Percentiles rank a stretch among this genome's conserved stretches.
These are phyloP conservation scores for Solanum pinnatisectum DNA, from an alignment of 257 asterid genomes.

Conservation along the genomic window DNA sequence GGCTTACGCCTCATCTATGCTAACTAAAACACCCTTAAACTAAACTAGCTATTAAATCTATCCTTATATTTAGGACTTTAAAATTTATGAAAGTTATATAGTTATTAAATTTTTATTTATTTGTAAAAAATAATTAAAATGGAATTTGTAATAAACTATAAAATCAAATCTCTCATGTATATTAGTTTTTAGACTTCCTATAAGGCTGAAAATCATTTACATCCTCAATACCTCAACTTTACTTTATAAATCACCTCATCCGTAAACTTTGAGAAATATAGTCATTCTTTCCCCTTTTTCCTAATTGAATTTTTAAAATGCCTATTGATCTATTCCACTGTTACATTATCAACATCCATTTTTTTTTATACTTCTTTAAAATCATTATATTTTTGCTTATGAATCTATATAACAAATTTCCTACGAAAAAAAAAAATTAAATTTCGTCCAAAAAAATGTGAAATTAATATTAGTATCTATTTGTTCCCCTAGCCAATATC, in stretches of 20 bases:
- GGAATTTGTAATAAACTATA: too few relatives aligned
- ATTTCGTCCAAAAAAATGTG: too few relatives aligned
- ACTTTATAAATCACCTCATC: neutral
- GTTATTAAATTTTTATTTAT: neutral
- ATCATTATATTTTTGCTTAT: neutral
- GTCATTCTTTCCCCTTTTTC: neutral
- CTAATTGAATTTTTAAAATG: too few relatives aligned
- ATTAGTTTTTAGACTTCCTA: too few relatives aligned
- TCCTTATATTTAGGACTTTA: too few relatives aligned
- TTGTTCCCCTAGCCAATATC: too few relatives aligned
- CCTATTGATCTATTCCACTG: neutral
- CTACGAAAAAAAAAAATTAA: too few relatives aligned
- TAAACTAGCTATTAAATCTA: neutral
- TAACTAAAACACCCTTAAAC: neutral
- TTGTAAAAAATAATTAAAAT: too few relatives aligned
- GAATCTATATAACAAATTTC: neutral
- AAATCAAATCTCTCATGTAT: neutral
- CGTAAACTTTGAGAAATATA: neutral
- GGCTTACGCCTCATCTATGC: too few relatives aligned
- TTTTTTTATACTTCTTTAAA: neutral
- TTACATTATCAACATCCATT: neutral
- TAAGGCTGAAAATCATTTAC: neutral
- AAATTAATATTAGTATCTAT: too few relatives aligned
- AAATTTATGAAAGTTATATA: too few relatives aligned
- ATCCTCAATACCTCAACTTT: too few relatives aligned